These are phyloP conservation scores for Cladosporium oxysporum DNA, from an alignment of 2,329 filamentous ascomycete species.

Conservation along the genomic window DNA sequence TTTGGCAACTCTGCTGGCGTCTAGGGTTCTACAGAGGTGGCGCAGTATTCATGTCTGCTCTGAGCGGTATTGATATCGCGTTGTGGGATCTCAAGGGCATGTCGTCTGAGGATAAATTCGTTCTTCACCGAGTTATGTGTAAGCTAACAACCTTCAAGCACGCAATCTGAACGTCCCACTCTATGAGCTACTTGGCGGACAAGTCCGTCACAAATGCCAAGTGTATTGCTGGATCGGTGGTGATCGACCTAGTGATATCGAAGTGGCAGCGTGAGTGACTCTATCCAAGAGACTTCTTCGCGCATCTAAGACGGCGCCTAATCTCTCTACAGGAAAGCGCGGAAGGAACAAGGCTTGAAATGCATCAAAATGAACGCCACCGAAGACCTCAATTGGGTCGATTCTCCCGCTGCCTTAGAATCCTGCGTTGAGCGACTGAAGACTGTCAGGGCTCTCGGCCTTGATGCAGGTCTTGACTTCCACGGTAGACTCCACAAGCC, in stretches of 20 bases:
- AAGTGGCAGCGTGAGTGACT: conserved; percentile 49
- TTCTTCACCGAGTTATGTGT: background rate
- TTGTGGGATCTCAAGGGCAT: conserved; percentile 69
- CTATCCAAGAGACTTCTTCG: background rate
- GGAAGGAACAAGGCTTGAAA: conserved; percentile 62
- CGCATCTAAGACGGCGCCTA: background rate
- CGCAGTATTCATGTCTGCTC: conserved; percentile 74
- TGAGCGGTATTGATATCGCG: conserved; percentile 75
- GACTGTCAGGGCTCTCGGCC: conserved; percentile 65
- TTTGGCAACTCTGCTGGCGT: conserved; percentile 69
- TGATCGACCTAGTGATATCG: conserved; percentile 66
- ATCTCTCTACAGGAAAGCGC: conserved; percentile 43
- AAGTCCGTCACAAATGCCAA: conserved; percentile 66
- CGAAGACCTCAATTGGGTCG: conserved; percentile 72
- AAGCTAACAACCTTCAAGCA: conserved; percentile 47
- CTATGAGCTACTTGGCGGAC: conserved; percentile 72
- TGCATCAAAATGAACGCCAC: conserved; percentile 78
- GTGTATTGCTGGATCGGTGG: conserved; percentile 79
- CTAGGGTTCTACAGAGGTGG: conserved; percentile 69
- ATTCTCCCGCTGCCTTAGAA: conserved; percentile 65
- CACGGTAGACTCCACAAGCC: conserved; percentile 74
- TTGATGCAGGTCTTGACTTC: conserved; percentile 74
- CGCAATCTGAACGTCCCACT: conserved; percentile 65
- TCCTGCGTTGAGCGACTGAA: conserved; percentile 66
- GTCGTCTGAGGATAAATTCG: background rate